These are phyloP conservation scores for Dendryphion nanum DNA, from an alignment of 2,329 filamentous ascomycete genomes.

Conservation along the genomic window DNA sequence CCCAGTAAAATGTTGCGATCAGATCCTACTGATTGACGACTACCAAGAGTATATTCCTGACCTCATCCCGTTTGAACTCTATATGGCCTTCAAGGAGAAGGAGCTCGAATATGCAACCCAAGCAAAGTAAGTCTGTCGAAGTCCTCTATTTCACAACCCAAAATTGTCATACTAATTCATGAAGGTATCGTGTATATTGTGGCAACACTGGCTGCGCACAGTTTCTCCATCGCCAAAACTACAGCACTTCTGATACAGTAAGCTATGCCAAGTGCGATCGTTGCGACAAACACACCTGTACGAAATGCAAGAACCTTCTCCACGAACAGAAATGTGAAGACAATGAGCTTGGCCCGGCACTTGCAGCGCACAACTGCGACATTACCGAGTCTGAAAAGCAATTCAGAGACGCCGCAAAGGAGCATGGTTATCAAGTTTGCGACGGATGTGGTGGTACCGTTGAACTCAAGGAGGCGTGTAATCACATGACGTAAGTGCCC, in stretches of 20 bases:
- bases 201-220: neutral
- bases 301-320: neutral
- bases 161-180: too few relatives aligned
- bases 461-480: constrained; percentile 33
- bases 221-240: neutral
- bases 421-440: constrained; percentile 30
- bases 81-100: constrained; percentile 20
- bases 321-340: constrained; percentile 15
- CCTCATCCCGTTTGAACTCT: constrained; percentile 11
- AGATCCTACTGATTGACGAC: constrained; percentile 20
- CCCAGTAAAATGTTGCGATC: constrained; percentile 27
- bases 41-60: constrained; percentile 18
- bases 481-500: constrained; percentile 33
- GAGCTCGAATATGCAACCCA: constrained; percentile 23
- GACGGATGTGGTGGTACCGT: constrained; percentile 21
- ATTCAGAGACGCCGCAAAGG: constrained; percentile 21
- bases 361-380: constrained; percentile 18
- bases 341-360: constrained; percentile 10
- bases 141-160: constrained; percentile 22
- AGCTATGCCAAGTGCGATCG: neutral
- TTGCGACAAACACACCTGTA: neutral
- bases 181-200: neutral
- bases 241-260: neutral
- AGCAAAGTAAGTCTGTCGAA: constrained; percentile 24
- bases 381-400: constrained; percentile 18